Base-by-base conservation (phyloP, 1,139 yeast species). In the Arxiozyma telluris region DNA sequence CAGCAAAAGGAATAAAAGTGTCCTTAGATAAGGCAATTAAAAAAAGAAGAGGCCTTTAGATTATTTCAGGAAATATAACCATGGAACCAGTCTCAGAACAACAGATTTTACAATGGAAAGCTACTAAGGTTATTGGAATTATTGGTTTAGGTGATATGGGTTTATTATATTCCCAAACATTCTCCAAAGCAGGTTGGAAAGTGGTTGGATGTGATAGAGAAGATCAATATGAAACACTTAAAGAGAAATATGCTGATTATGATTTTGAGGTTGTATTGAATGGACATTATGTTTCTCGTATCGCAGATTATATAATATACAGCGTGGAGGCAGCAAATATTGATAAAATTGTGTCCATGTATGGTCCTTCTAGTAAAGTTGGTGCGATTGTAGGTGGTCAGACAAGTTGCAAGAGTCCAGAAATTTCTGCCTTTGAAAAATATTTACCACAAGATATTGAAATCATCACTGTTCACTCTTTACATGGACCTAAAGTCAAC, bases 131-230 rank as follows among this genome's bases (percentile, higher is more conserved):
- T 44, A 79, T 93, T 50, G 98, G 98, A 2, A 87, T 93, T 59
- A 91, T 93, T 55, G 98, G 98, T 0, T 79, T 93, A 47, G 98
- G 98, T 30, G 98, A 93, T 68, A 93, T 93, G 98, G 98, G 98
- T 18, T 73, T 81, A 47, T 72, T 93, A 59, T 93, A 93, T 64
- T 98, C 98, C 57, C 75, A 76, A 20, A 73, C 85, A 54, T 84
- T 94, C 64, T 76, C 87, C 25, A 77, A 77, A 50, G 94, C 91
- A 1, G 98, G 98, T 1, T 89, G 96, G 96, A 78, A 69, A 22
- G 97, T 93, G 1, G 82, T 88, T 51, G 97, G 96, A 3, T 89
- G 97, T 69, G 98, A 93, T 66, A 74, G 84, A 56, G 96, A 88
- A 61, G 89, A 83, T 22, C 64, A 72, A 34, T 90, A 71, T 64